These are phyloP conservation scores for Astrocystis sublimbata DNA, from an alignment of 495 filamentous ascomycete species.

Conservation along the genomic window DNA sequence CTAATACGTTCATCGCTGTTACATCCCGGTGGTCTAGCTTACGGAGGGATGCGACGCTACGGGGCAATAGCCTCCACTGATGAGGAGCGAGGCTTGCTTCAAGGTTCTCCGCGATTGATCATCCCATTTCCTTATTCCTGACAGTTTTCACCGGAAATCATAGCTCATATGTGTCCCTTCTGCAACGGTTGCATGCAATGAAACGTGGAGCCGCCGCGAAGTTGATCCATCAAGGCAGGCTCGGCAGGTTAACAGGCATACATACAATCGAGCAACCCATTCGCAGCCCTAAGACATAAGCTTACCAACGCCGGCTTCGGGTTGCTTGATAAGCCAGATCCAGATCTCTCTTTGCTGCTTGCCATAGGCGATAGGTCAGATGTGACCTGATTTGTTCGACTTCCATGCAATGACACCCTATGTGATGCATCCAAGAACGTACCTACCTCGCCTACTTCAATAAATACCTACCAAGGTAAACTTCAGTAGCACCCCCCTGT, in stretches of 20 bases:
- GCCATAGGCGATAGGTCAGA: neutral
- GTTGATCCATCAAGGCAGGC: too few species aligned
- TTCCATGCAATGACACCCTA: neutral
- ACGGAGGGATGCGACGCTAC: conserved; percentile 11
- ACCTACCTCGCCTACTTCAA: too few species aligned
- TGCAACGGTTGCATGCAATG: neutral
- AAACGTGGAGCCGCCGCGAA: too few species aligned
- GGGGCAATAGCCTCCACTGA: neutral
- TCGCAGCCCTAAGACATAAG: too few species aligned
- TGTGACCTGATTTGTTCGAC: neutral
- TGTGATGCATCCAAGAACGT: conserved; percentile 2
- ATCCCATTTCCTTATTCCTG: neutral
- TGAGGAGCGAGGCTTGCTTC: neutral
- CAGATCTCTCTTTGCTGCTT: neutral
- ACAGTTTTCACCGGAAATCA: neutral
- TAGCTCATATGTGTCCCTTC: neutral
- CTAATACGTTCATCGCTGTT: conserved; percentile 10
- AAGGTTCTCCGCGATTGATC: too few species aligned
- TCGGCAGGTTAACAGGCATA: too few species aligned
- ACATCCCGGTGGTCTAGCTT: conserved; percentile 13
- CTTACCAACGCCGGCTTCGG: neutral
- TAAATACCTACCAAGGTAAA: too few species aligned
- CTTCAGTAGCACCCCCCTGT: too few species aligned
- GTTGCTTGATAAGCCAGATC: neutral
- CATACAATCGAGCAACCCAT: too few species aligned